These are phyloP conservation scores for Paecilomyces variotii DNA, from an alignment of 2,329 filamentous ascomycete species.

Conservation along the genomic window DNA sequence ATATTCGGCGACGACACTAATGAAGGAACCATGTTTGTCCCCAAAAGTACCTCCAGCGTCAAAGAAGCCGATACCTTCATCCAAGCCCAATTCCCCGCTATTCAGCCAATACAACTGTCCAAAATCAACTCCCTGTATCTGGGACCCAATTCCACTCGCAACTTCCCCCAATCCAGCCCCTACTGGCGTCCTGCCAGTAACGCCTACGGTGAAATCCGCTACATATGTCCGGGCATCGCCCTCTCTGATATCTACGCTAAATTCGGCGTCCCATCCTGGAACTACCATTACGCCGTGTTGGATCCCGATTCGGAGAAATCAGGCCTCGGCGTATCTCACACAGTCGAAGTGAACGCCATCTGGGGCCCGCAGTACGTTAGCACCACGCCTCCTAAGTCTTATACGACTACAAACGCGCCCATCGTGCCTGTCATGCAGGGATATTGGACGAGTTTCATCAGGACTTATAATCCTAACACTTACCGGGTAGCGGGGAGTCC, in stretches of 20 bases:
- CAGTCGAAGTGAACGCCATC: conserved; percentile 58
- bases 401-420: conserved; percentile 47
- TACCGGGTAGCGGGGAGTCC: conserved; percentile 40
- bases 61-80: conserved; percentile 49
- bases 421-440: conserved; percentile 57
- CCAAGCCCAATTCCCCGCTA: conserved; percentile 48
- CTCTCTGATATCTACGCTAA: conserved; percentile 39
- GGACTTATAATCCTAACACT: conserved; percentile 57
- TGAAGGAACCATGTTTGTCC: conserved; percentile 57
- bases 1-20: conserved; percentile 55
- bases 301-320: conserved; percentile 46
- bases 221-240: conserved; percentile 56
- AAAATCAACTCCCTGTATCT: conserved; percentile 51
- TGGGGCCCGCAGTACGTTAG: conserved; percentile 55
- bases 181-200: conserved; percentile 54
- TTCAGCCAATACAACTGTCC: conserved; percentile 44
- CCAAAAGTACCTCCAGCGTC: conserved; percentile 39
- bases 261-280: conserved; percentile 43
- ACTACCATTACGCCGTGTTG: conserved; percentile 62
- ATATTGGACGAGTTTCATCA: conserved; percentile 70
- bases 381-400: conserved; percentile 46
- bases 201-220: conserved; percentile 58
- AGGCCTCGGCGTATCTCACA: conserved; percentile 60
- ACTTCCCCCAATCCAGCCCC: conserved; percentile 42
- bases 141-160: conserved; percentile 33